Evolutionary conservation across 2,329 filamentous ascomycete species (phyloP).

Genomic region (Endocalyx cinctus): DNA sequence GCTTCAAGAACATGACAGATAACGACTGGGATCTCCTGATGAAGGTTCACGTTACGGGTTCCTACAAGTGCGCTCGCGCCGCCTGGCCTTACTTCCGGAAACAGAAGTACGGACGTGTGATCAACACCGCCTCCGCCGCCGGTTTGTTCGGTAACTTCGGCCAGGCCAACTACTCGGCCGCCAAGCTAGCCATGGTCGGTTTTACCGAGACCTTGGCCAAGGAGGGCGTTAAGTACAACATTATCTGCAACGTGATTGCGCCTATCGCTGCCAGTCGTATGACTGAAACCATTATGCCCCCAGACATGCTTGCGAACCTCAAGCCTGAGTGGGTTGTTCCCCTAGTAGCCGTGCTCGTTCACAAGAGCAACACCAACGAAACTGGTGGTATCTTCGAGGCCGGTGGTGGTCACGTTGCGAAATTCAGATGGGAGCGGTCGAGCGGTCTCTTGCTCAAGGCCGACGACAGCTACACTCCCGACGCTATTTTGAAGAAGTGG

Average conservation of each 20-base stretch:
- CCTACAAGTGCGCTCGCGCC: slow-evolving; percentile 91
- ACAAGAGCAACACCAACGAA: slow-evolving; percentile 78
- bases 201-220: slow-evolving; percentile 98
- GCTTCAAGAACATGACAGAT: slow-evolving; percentile 99
- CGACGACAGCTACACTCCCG: slow-evolving; percentile 82
- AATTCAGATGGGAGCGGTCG: slow-evolving; percentile 92
- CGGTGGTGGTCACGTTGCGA: slow-evolving; percentile 86
- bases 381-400: slow-evolving; percentile 89
- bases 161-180: slow-evolving; percentile 95
- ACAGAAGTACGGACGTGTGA: slow-evolving; percentile 95
- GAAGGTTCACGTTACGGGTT: slow-evolving; percentile 85
- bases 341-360: slow-evolving; percentile 80
- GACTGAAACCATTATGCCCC: slow-evolving; percentile 93
- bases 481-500: slow-evolving; percentile 87
- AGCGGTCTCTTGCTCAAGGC: slow-evolving; percentile 85
- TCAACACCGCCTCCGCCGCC: slow-evolving; percentile 95
- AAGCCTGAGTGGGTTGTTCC: slow-evolving; percentile 96
- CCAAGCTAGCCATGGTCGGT: slow-evolving; percentile 90
- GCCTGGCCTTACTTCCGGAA: slow-evolving; percentile 98
- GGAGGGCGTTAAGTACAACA: slow-evolving; percentile 98
- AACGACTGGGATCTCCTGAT: slow-evolving; percentile 94
- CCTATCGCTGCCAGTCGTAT: slow-evolving; percentile 93
- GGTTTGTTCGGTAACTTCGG: slow-evolving; percentile 95
- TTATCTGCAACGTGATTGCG: slow-evolving; percentile 89
- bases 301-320: slow-evolving; percentile 79